A percentile compares a stretch with the other conserved stretches of the same genome.
These are phyloP conservation scores for Crithidia expoeki DNA, from an alignment of 208 protist genomes.

Conservation along the genomic window DNA sequence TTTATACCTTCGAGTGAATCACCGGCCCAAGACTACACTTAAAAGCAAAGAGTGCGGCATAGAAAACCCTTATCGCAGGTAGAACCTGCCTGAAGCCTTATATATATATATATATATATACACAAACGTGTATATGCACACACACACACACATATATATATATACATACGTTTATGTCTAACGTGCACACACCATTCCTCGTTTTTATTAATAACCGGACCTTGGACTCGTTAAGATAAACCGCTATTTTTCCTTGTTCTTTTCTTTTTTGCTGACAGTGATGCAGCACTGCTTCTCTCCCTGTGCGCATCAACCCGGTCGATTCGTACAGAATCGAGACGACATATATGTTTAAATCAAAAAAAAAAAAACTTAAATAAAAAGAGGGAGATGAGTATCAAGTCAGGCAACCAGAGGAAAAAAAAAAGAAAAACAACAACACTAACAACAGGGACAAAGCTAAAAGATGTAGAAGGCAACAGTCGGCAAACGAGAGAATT, in stretches of 20 bases:
- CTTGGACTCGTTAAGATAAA: not conserved
- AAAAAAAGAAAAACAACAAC: not conserved
- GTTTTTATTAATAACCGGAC: too few relatives aligned
- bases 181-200: not conserved
- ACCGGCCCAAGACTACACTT: too few relatives aligned
- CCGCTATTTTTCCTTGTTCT: not conserved
- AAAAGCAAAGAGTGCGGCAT: too few relatives aligned
- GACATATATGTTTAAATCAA: slow-evolving; percentile 14
- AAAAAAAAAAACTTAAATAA: slow-evolving; percentile 4
- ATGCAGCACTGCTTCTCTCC: not conserved
- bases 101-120: not conserved
- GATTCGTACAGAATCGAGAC: slow-evolving; percentile 2
- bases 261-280: not conserved
- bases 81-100: not conserved
- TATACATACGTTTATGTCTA: not conserved
- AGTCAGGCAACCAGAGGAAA: not conserved
- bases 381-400: not conserved
- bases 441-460: too few relatives aligned
- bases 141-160: slow-evolving; percentile 7
- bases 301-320: not conserved
- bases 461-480: too few relatives aligned
- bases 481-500: too few relatives aligned
- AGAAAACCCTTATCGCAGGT: too few relatives aligned
- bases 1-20: not conserved
- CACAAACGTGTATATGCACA: not conserved